These are phyloP conservation scores for Persicaria maculosa DNA, from an alignment of 148 eudicot genomes.

Conservation along the genomic window DNA sequence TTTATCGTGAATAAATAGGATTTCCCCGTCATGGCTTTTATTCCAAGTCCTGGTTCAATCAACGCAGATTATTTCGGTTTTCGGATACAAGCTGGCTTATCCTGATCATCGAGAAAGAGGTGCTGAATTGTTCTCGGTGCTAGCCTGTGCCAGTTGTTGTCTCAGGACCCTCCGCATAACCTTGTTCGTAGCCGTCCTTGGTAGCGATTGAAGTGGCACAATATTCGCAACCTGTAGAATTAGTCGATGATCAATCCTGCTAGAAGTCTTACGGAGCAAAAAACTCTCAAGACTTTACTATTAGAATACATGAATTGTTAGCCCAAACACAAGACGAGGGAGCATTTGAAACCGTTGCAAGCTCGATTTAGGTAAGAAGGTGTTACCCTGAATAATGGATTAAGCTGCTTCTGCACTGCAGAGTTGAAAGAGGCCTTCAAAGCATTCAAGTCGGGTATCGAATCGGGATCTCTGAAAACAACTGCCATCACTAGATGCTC, in stretches of 20 bases:
- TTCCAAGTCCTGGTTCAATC: background rate
- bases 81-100: background rate
- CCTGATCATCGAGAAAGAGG: background rate
- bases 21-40: background rate
- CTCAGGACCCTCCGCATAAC: conserved; percentile 91
- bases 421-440: conserved; percentile 54
- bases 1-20: background rate
- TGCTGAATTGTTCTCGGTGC: background rate
- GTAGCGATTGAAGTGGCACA: conserved; percentile 52
- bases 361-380: background rate
- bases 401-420: conserved; percentile 70
- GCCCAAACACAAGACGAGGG: background rate
- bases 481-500: conserved; percentile 73
- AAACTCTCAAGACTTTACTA: background rate
- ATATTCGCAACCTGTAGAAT: conserved; percentile 53
- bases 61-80: background rate
- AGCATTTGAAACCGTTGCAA: background rate
- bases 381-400: conserved; percentile 79
- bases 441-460: conserved; percentile 28
- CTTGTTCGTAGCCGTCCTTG: conserved; percentile 89
- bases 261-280: background rate
- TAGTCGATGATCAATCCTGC: background rate
- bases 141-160: conserved; percentile 44
- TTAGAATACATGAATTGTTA: background rate
- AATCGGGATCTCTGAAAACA: conserved; percentile 45